Percentiles rank a stretch among this genome's conserved stretches.
These are phyloP conservation scores for Metschnikowia kofuensis DNA, from an alignment of 805 yeast species.

Conservation along the genomic window DNA sequence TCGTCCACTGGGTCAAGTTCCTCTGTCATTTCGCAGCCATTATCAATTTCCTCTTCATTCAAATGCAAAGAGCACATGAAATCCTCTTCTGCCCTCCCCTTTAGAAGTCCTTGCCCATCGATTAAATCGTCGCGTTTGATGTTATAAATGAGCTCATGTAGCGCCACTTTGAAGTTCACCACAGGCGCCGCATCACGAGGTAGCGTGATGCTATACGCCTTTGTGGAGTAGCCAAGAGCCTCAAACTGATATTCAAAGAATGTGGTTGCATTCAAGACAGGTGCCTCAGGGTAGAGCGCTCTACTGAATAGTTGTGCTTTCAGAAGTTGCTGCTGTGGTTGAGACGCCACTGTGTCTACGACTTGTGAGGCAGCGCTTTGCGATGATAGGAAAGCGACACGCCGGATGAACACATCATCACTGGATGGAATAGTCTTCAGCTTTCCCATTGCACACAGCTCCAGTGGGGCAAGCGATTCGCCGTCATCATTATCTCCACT, in stretches of 20 bases:
- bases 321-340: constrained; percentile 18
- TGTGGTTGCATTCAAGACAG: constrained; percentile 23
- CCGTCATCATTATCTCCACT: constrained; percentile 6
- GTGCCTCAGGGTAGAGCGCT: constrained; percentile 32
- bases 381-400: constrained; percentile 14
- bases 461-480: constrained; percentile 8
- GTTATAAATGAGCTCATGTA: constrained; percentile 32
- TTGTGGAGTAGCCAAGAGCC: constrained; percentile 33
- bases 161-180: constrained; percentile 42
- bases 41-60: constrained; percentile 44
- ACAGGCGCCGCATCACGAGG: constrained; percentile 46
- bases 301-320: constrained; percentile 21
- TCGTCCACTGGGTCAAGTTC: constrained; percentile 21
- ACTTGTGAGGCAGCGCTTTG: constrained; percentile 10
- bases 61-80: constrained; percentile 38
- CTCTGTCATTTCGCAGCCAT: constrained; percentile 43
- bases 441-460: constrained; percentile 17
- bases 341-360: constrained; percentile 11
- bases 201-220: constrained; percentile 43
- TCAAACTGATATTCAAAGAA: constrained; percentile 38
- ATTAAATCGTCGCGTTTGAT: constrained; percentile 31
- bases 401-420: constrained; percentile 18
- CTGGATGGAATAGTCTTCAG: constrained; percentile 11
- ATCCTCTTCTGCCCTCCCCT: constrained; percentile 33
- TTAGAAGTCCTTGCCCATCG: constrained; percentile 30